Evolutionary conservation across 176 grass and related monocot genomes (phyloP), one percentile per base, ranked within the genome.

Genomic region (Pontederia paniculata): DNA sequence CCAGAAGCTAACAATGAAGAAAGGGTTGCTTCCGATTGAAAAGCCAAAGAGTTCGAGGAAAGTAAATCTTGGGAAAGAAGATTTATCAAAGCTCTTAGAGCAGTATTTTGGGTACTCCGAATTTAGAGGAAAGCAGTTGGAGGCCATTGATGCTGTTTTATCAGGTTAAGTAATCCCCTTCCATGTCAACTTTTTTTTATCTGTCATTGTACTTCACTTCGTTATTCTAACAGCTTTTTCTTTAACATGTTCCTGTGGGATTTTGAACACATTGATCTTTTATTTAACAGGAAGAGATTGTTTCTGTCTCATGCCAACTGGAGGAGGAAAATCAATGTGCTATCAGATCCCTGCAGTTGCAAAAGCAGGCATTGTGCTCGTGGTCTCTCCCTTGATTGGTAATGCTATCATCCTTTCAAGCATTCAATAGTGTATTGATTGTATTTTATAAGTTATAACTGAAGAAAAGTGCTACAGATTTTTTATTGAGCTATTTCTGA

Each of bases 291-390:
- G 91, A 72, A 86, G 68, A 56, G 91, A 96, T 71, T 96, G 91
- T 67, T 96, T 96, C 69, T 96, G 91, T 76, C 76, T 96, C 64
- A 89, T 96, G 91, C 91, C 91, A 66, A 96, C 91, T 76, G 91
- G 91, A 61, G 91, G 91, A 44, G 91, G 91, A 53, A 96, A 96
- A 66, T 96, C 91, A 18, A 89, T 89, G 86, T 96, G 85, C 45
- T 89, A 87, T 68, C 91, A 96, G 68, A 84, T 96, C 66, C 91
- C 91, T 20, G 79, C 91, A 60, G 73, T 96, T 61, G 91, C 84
- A 61, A 96, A 89, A 63, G 11, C 71, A 11, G 91, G 91, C 58
- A 66, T 96, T 76, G 91, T 89, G 71, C 85, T 96, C 72, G 91
- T 96, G 58, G 79, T 96, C 72, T 96, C 85, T 71, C 91, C 91